A percentile compares a stretch with the other conserved stretches of the same genome.
Conservation (phyloP, 257 asterid genomes). For the Avicennia marina region DNA sequence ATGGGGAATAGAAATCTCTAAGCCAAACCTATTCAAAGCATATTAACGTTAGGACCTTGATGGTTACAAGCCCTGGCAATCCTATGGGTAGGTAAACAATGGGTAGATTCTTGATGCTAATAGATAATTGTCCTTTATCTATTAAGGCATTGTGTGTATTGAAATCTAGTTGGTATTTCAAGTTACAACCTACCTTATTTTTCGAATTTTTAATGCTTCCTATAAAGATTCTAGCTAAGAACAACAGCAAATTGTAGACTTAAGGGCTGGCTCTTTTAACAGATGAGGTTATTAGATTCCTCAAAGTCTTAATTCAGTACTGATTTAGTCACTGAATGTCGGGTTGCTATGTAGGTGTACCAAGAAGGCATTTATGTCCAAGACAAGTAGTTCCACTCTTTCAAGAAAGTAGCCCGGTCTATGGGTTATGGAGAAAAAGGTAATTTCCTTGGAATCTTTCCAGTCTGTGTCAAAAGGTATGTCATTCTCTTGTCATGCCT, state of each 20-base stretch:
- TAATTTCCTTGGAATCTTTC: conserved; percentile 73
- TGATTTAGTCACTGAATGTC: no score
- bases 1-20: no score
- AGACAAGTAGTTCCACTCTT: conserved; percentile 90
- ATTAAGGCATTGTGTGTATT: neutral
- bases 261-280: conserved; percentile 96
- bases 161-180: no score
- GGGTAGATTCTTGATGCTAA: no score
- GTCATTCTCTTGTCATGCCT: neutral
- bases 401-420: conserved; percentile 36
- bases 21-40: conserved; percentile 81
- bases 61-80: conserved; percentile 95
- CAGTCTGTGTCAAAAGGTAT: conserved; percentile 98
- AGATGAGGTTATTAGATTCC: conserved; percentile 67
- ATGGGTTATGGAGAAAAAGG: conserved; percentile 32
- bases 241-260: conserved; percentile 90
- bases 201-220: no score
- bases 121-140: no score
- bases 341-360: conserved; percentile 8
- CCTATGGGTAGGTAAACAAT: conserved; percentile 83
- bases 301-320: neutral
- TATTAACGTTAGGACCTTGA: conserved; percentile 69
- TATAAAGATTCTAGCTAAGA: conserved; percentile 32
- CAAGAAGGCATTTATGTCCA: conserved; percentile 39
- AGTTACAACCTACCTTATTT: no score